Conservation (phyloP, 768 basidiomycete genomes). For the Pulveroboletus sp. region DNA sequence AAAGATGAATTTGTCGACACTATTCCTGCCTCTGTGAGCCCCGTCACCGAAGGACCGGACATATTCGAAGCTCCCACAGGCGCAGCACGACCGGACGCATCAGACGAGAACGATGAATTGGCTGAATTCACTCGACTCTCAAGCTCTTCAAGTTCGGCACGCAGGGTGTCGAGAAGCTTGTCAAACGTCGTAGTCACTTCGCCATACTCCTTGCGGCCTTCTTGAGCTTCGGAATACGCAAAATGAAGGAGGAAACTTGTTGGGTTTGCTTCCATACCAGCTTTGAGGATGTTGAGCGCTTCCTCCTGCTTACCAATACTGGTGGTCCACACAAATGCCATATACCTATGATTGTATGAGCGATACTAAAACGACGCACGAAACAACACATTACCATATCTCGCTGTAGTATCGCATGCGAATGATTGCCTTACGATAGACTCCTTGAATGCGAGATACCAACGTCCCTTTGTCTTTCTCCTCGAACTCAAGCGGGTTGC, state of each 20-base stretch:
- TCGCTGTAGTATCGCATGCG: conserved; percentile 95
- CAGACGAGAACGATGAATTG: conserved; percentile 39
- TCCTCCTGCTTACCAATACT: conserved; percentile 79
- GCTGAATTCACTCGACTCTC: conserved; percentile 44
- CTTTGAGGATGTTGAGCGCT: conserved; percentile 72
- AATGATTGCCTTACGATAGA: conserved; percentile 86
- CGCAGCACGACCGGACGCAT: conserved; percentile 27
- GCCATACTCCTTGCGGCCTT: conserved; percentile 57
- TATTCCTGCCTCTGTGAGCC: conserved; percentile 30
- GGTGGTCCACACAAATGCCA: conserved; percentile 84
- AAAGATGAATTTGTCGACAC: conserved; percentile 46
- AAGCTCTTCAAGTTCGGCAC: conserved; percentile 58
- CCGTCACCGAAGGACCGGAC: conserved; percentile 5
- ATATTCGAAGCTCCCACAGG: conserved; percentile 23
- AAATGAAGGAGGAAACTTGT: conserved; percentile 89
- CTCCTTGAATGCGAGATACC: conserved; percentile 69
- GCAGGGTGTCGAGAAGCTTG: conserved; percentile 65
- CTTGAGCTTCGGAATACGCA: conserved; percentile 76
- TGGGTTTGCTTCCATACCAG: conserved; percentile 87
- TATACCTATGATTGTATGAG: conserved; percentile 58
- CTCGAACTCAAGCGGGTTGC: conserved; percentile 90
- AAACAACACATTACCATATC: conserved; percentile 64
- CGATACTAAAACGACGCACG: not conserved
- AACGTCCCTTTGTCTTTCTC: conserved; percentile 72
- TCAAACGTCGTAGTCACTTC: conserved; percentile 75